Base-by-base conservation (phyloP, 2,329 filamentous ascomycete genomes). In the Orbilia javanica region DNA sequence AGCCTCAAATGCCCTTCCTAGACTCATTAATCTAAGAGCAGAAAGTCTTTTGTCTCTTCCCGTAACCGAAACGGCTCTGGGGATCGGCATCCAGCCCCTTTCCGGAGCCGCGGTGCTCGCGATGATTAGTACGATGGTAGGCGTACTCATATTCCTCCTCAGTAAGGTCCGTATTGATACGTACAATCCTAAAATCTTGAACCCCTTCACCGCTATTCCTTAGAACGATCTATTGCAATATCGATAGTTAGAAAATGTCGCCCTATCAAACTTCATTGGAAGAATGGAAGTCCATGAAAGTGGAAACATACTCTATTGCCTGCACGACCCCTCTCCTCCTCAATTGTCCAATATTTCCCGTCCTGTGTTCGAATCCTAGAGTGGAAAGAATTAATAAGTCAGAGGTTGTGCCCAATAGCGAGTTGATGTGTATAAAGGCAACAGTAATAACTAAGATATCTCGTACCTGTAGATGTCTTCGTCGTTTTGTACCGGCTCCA, bases 21-120 rank as follows among this genome's bases (percentile, higher is more conserved):
- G 8, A 3, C 42, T 18, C 39, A 15, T 57, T 27, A 5, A 10
- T 36, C 52, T 67, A 77, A 22, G 60, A 67, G 42, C 73, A 71
- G 67, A 71, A 77, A 34, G 67, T 67, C 11, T 46, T 44, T 34
- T 77, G 57, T 18, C 34, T 52, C 46, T 63, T 67, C 36, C 73
- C 65, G 52, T 39, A 48, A 25, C n/a, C 18, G 8, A 46, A 22
- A 31, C 8, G 44, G 15, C 34, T 50, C 22, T 74, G 65, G 13
- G 5, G 29, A 4, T 57, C 46, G 11, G 18, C 18, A 36, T 48
- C 27, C 5, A 52, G n/a, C 13, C 29, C 52, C 20, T 74, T 44
- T 15, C 34, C 48, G 20, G 42, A 20, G 4, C 34, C 20, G 29
- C 64, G 44, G 36, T 27, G 42, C 65, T 27, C 71, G 4, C n/a